These are phyloP conservation scores for Nemania sp. DNA, from an alignment of 2,329 filamentous ascomycete genomes.

Conservation along the genomic window DNA sequence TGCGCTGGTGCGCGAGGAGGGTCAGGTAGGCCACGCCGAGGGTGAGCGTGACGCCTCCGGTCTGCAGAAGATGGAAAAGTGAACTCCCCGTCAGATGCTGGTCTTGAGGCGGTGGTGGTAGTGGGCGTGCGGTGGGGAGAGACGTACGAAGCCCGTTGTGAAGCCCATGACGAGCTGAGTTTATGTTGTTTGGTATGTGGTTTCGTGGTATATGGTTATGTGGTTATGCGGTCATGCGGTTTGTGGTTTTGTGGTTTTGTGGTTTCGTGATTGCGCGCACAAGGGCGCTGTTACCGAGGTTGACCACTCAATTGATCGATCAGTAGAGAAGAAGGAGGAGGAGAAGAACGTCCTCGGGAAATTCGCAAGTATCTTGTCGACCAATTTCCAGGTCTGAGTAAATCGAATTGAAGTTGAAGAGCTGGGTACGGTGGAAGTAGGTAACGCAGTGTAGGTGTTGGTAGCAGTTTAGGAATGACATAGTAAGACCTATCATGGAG, in stretches of 20 bases:
- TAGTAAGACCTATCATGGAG: too few relatives aligned
- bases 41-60: slow-evolving; percentile 76
- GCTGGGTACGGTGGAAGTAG: background rate
- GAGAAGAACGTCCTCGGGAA: background rate
- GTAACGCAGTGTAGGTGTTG: too few relatives aligned
- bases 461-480: too few relatives aligned
- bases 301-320: slow-evolving; percentile 35
- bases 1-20: slow-evolving; percentile 70
- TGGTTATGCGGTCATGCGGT: too few relatives aligned
- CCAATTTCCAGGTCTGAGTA: slow-evolving; percentile 8
- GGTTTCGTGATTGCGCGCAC: slow-evolving; percentile 31
- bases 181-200: too few relatives aligned
- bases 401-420: background rate
- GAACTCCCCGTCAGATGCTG: slow-evolving; percentile 3
- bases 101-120: background rate
- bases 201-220: too few relatives aligned
- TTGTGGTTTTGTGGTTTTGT: too few relatives aligned
- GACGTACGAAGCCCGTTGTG: slow-evolving; percentile 72
- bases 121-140: background rate
- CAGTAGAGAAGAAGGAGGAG: too few relatives aligned
- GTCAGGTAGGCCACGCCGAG: slow-evolving; percentile 74
- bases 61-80: slow-evolving; percentile 49
- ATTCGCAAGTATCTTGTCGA: background rate
- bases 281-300: slow-evolving; percentile 30
- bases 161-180: slow-evolving; percentile 65